phyloP scores from a whole-genome alignment of 164 flowering plant species.

The Magnolia changhungtana region DNA sequence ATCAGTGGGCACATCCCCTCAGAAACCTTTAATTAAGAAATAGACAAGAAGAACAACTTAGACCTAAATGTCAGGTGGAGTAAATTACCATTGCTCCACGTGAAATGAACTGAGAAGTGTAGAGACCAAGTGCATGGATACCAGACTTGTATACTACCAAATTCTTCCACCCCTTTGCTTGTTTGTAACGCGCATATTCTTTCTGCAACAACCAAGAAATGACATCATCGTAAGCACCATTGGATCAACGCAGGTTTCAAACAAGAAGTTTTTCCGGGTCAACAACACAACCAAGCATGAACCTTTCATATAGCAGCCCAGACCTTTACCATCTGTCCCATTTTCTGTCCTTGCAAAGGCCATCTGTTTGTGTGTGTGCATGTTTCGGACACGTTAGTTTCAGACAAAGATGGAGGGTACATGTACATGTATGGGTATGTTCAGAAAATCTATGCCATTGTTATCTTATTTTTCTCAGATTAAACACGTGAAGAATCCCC shows the following conservation, averaged over 20 bases:
- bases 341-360: background rate
- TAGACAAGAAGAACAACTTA: background rate
- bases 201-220: conserved; percentile 40
- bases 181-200: conserved; percentile 66
- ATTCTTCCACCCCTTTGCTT: conserved; percentile 60
- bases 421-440: too few species aligned
- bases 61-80: background rate
- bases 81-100: conserved; percentile 64
- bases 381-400: too few species aligned
- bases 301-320: background rate
- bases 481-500: too few species aligned
- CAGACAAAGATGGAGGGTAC: too few species aligned
- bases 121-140: conserved; percentile 80
- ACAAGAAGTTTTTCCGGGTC: too few species aligned
- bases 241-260: background rate
- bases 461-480: too few species aligned
- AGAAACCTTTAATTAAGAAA: background rate
- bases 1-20: background rate
- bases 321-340: background rate
- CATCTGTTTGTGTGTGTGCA: too few species aligned
- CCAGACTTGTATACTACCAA: conserved; percentile 77
- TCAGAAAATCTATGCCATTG: too few species aligned
- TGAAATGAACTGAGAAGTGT: conserved; percentile 62
- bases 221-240: background rate
- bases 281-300: too few species aligned